Evolutionary conservation across 495 filamentous ascomycete species (phyloP).

Genomic region (Penicillium mononematosum): DNA sequence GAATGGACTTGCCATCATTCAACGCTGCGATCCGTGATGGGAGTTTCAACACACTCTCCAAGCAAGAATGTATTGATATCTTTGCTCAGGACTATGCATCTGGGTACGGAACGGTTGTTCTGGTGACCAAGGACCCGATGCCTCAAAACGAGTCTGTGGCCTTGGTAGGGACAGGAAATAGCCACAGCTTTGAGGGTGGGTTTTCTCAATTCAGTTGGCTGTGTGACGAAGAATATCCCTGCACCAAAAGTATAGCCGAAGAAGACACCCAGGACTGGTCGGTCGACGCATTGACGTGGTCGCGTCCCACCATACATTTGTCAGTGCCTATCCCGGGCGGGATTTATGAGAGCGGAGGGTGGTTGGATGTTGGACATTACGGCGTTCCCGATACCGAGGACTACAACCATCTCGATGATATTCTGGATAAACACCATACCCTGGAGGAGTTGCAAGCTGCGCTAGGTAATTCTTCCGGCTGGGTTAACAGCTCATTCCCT

Average conservation of each 20-base stretch:
- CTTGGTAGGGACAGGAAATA: neutral
- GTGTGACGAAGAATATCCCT: neutral
- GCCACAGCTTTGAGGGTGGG: neutral
- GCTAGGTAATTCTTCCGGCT: neutral
- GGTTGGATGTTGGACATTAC: neutral
- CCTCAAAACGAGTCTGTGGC: neutral
- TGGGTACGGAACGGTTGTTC: neutral
- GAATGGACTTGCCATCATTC: neutral
- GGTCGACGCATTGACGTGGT: neutral
- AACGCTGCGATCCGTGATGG: neutral
- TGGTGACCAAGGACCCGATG: neutral
- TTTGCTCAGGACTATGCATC: slow-evolving; percentile 1
- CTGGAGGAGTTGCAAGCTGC: neutral
- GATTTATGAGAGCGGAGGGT: neutral
- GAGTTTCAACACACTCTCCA: neutral
- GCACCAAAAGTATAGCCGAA: neutral
- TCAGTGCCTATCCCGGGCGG: neutral
- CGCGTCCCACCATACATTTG: neutral
- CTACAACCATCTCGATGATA: neutral
- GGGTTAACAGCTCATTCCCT: neutral
- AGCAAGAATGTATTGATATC: neutral
- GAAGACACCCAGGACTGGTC: neutral
- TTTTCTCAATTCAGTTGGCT: neutral
- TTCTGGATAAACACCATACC: neutral
- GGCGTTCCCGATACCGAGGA: neutral